These are phyloP conservation scores for Boletus rufocinnamomeus DNA, from an alignment of 768 basidiomycete genomes.

Conservation along the genomic window DNA sequence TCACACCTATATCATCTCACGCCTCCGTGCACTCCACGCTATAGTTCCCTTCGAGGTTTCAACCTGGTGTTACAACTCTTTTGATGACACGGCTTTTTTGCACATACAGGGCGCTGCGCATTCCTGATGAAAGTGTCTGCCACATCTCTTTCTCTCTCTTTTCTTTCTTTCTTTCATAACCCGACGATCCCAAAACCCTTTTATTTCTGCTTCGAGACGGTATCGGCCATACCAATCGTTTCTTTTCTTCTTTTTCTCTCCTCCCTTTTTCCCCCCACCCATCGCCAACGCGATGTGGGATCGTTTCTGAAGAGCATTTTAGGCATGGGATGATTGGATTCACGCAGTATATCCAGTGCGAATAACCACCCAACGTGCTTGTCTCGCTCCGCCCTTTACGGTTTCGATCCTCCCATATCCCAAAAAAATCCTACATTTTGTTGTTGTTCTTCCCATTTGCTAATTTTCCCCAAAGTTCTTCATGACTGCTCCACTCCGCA, in stretches of 20 bases:
- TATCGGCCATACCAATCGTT: constrained; percentile 25
- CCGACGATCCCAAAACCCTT: constrained; percentile 2
- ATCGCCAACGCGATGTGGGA: constrained; percentile 15
- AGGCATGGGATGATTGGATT: constrained; percentile 15
- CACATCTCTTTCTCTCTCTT: neutral
- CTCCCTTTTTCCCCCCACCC: neutral
- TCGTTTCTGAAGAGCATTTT: constrained; percentile 9
- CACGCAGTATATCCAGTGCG: constrained; percentile 13
- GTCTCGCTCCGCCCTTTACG: neutral
- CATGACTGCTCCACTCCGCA: neutral
- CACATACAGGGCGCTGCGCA: constrained; percentile 33
- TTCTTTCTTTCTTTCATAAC: neutral
- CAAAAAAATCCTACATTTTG: constrained; percentile 2
- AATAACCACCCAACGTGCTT: neutral
- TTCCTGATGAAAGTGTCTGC: constrained; percentile 31
- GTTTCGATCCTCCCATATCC: neutral
- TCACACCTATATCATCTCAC: constrained; percentile 24
- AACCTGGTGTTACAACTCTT: constrained; percentile 29
- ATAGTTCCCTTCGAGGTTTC: constrained; percentile 19
- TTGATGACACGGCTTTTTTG: constrained; percentile 25
- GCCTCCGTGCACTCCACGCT: constrained; percentile 21
- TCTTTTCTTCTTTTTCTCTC: neutral
- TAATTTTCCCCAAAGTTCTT: neutral
- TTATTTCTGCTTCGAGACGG: constrained; percentile 14
- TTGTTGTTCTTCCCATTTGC: constrained; percentile 14